A percentile compares a stretch with the other conserved stretches of the same genome.
Conservation (phyloP, 176 grass and related monocot species). For the Echinochloa phyllopogon region DNA sequence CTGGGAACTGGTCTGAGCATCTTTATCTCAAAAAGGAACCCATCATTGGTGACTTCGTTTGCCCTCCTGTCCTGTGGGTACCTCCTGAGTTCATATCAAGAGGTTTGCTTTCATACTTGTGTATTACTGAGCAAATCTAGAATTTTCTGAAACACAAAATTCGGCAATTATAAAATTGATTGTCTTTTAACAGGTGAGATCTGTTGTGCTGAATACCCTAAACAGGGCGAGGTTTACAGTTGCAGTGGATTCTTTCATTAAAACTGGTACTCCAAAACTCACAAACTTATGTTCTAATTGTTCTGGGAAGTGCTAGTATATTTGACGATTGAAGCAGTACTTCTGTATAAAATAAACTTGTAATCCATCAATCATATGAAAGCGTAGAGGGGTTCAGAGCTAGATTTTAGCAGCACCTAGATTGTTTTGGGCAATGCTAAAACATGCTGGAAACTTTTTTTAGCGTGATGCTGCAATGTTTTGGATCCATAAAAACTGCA, state of each 20-base stretch:
- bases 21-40: conserved; percentile 91
- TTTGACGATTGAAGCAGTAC: conserved; percentile 11
- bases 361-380: not conserved
- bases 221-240: conserved; percentile 96
- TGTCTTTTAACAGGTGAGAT: conserved; percentile 82
- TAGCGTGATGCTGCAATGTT: not conserved
- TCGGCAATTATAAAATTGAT: conserved; percentile 21
- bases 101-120: conserved; percentile 62
- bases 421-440: conserved; percentile 7
- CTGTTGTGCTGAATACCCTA: conserved; percentile 95
- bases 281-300: conserved; percentile 12
- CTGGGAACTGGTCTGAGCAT: conserved; percentile 95
- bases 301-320: not conserved
- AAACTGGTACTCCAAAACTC: conserved; percentile 67
- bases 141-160: not conserved
- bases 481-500: not conserved
- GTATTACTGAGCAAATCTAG: not conserved
- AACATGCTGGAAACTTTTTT: not conserved
- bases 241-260: conserved; percentile 98
- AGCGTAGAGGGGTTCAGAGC: not conserved
- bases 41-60: conserved; percentile 91
- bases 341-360: not conserved
- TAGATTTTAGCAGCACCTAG: not conserved
- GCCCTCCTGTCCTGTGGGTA: conserved; percentile 90
- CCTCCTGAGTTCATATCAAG: conserved; percentile 91